Evolutionary conservation across 441 rosid species (phyloP).

Genomic region (Breynia disticha): DNA sequence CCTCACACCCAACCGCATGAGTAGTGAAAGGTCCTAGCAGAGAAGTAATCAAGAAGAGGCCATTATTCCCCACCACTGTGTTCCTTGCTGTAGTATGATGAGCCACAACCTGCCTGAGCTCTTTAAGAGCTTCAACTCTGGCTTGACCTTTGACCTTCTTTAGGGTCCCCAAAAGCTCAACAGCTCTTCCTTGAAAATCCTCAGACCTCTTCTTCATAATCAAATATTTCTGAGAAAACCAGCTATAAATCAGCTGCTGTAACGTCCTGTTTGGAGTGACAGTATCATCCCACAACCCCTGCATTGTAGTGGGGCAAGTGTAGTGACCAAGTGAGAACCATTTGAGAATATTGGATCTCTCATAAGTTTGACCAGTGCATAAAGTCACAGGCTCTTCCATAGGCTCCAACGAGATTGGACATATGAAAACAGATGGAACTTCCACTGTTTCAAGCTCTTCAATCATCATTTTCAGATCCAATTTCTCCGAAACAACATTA

Average conservation of each 20-base stretch:
- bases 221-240: conserved; percentile 76
- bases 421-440: conserved; percentile 75
- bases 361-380: conserved; percentile 92
- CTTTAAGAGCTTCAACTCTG: conserved; percentile 69
- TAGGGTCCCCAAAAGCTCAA: conserved; percentile 51
- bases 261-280: conserved; percentile 79
- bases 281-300: conserved; percentile 84
- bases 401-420: conserved; percentile 90
- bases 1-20: conserved; percentile 84
- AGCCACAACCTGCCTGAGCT: conserved; percentile 48
- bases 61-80: conserved; percentile 48
- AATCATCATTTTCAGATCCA: conserved; percentile 76
- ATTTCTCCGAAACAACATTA: conserved; percentile 33
- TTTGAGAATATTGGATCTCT: conserved; percentile 72
- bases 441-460: conserved; percentile 63
- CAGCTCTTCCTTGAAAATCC: conserved; percentile 72
- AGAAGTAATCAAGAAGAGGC: conserved; percentile 40
- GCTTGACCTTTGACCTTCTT: conserved; percentile 82
- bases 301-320: conserved; percentile 97
- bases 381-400: conserved; percentile 92
- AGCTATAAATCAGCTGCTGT: conserved; percentile 61
- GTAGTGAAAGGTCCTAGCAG: conserved; percentile 70
- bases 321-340: conserved; percentile 73
- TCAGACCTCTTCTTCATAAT: conserved; percentile 74
- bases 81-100: conserved; percentile 51